A percentile compares a stretch with the other conserved stretches of the same genome.
These are phyloP conservation scores for Teratosphaeria zuluensis DNA, from an alignment of 2,329 filamentous ascomycete species.

Conservation along the genomic window DNA sequence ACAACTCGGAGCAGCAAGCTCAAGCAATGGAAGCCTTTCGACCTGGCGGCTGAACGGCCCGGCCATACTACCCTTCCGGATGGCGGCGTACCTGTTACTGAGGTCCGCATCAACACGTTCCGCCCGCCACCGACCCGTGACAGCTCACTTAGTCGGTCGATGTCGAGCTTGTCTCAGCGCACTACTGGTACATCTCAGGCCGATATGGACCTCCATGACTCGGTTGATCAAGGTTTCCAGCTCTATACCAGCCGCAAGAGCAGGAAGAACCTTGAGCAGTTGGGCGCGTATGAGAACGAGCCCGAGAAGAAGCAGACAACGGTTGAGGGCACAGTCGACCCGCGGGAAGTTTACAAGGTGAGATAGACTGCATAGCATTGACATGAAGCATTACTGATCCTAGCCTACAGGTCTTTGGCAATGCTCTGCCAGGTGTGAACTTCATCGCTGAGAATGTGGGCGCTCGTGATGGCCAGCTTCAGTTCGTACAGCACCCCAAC, in stretches of 20 bases:
- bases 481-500: conserved; percentile 39
- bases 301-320: conserved; percentile 20
- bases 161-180: conserved; percentile 19
- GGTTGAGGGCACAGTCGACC: conserved; percentile 21
- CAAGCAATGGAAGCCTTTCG: conserved; percentile 21
- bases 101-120: conserved; percentile 24
- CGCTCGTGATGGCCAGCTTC: conserved; percentile 31
- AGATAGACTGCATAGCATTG: neutral
- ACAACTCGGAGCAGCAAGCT: conserved; percentile 12
- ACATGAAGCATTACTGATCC: neutral
- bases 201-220: conserved; percentile 13
- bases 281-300: conserved; percentile 19
- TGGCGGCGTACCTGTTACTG: conserved; percentile 8
- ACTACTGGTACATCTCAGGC: conserved; percentile 8
- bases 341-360: conserved; percentile 20
- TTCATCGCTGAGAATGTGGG: conserved; percentile 26
- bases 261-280: conserved; percentile 7
- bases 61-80: conserved; percentile 1
- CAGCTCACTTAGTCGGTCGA: conserved; percentile 15
- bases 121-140: conserved; percentile 14
- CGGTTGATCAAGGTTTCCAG: conserved; percentile 20
- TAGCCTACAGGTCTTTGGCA: conserved; percentile 29
- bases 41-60: conserved; percentile 11
- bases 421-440: conserved; percentile 31
- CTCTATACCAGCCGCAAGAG: conserved; percentile 19